phyloP scores from a whole-genome alignment of 2,329 filamentous ascomycete species.

The Fusarium sp. region DNA sequence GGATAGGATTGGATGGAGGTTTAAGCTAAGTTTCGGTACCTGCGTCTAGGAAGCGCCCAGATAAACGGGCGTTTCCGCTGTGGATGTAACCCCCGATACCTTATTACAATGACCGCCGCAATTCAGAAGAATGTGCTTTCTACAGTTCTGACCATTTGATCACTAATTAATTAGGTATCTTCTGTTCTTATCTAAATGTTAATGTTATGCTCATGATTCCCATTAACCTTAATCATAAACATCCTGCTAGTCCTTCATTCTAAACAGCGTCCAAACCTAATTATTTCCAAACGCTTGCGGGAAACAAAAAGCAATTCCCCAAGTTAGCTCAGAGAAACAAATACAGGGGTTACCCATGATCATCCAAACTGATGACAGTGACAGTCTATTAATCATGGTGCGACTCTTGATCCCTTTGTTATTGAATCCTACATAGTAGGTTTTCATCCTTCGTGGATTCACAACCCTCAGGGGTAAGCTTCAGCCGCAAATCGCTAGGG shows the following conservation, averaged over 20 bases:
- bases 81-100: not conserved
- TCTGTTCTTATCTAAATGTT: not conserved
- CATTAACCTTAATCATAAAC: not conserved
- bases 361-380: not conserved
- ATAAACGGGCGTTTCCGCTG: conserved; percentile 18
- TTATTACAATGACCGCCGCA: not conserved
- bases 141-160: not conserved
- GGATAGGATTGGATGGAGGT: not conserved
- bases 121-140: not conserved
- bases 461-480: conserved; percentile 10
- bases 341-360: conserved; percentile 4
- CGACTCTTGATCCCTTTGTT: too few relatives aligned
- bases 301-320: not conserved
- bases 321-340: not conserved
- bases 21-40: conserved; percentile 19
- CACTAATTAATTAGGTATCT: too few relatives aligned
- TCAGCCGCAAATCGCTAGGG: conserved; percentile 22
- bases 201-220: not conserved
- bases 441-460: conserved; percentile 10
- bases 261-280: not conserved
- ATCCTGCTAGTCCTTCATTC: not conserved
- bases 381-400: conserved; percentile 16
- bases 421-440: too few relatives aligned
- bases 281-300: too few relatives aligned
- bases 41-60: conserved; percentile 23